A percentile compares a stretch with the other conserved stretches of the same genome.
These are phyloP conservation scores for Sporothrix dimorphospora DNA, from an alignment of 2,329 filamentous ascomycete genomes.

Conservation along the genomic window DNA sequence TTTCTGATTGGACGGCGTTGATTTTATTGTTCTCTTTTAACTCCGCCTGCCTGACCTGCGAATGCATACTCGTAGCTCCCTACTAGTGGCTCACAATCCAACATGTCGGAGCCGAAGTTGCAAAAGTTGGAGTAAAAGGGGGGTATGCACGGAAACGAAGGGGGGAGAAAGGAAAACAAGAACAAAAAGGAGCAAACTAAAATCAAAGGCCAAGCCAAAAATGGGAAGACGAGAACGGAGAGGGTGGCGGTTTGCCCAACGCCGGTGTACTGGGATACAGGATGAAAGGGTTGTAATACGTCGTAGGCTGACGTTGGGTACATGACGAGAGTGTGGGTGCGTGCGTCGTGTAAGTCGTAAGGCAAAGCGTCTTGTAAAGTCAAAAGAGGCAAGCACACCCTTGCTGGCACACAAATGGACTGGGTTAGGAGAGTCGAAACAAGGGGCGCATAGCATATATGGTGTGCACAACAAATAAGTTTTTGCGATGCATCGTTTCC, in stretches of 20 bases:
- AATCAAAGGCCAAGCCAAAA: background rate
- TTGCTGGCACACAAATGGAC: background rate
- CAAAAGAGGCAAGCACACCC: background rate
- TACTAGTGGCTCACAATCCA: background rate
- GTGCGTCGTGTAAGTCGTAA: background rate
- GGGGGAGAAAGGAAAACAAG: background rate
- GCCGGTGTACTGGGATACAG: background rate
- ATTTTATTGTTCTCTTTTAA: background rate
- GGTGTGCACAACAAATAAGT: background rate
- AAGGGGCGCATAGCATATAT: background rate
- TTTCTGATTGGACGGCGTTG: background rate
- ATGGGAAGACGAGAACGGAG: background rate
- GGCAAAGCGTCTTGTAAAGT: background rate
- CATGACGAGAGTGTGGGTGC: background rate
- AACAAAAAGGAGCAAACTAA: background rate
- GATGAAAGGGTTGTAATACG: background rate
- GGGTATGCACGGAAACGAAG: background rate
- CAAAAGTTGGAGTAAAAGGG: background rate
- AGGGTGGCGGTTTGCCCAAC: background rate
- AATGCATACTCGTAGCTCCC: background rate
- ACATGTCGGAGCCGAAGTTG: slow-evolving; percentile 8
- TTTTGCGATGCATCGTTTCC: background rate
- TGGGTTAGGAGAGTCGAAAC: background rate
- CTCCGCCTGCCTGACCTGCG: background rate
- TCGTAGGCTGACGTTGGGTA: background rate